Conservation (phyloP, 2,329 filamentous ascomycete species). For the Cyphellophora europaea region DNA sequence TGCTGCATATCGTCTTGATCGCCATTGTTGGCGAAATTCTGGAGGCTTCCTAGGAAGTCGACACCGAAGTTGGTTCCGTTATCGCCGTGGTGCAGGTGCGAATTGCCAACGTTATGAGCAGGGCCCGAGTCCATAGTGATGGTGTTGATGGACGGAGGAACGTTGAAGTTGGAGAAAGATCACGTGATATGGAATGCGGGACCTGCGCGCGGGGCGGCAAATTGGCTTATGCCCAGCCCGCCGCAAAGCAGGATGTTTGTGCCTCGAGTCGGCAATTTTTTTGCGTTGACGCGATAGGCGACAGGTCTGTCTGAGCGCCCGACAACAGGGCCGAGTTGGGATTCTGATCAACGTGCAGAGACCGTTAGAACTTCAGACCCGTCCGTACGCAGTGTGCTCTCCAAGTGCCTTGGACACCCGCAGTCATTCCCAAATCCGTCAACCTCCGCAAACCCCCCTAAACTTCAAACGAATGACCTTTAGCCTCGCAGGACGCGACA, state of each 20-base stretch:
- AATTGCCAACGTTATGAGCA: conserved; percentile 1
- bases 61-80: neutral
- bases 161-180: conserved; percentile 1
- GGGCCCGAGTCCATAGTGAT: conserved; percentile 11
- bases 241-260: too few relatives aligned
- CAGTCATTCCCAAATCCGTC: neutral
- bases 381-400: neutral
- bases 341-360: too few relatives aligned
- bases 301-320: too few relatives aligned
- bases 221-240: conserved; percentile 10
- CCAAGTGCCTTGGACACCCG: too few relatives aligned
- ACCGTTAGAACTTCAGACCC: too few relatives aligned
- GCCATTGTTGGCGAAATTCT: conserved; percentile 6
- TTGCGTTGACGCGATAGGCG: too few relatives aligned
- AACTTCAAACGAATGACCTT: neutral
- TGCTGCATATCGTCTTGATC: conserved; percentile 10
- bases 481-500: neutral
- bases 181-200: conserved; percentile 2
- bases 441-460: neutral
- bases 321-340: too few relatives aligned
- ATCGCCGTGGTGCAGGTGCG: conserved; percentile 1
- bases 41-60: conserved; percentile 13
- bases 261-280: too few relatives aligned
- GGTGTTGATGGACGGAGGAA: neutral
- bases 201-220: neutral